These are phyloP conservation scores for Umbilicus rupestris DNA, from an alignment of 164 flowering plant species.

Conservation along the genomic window DNA sequence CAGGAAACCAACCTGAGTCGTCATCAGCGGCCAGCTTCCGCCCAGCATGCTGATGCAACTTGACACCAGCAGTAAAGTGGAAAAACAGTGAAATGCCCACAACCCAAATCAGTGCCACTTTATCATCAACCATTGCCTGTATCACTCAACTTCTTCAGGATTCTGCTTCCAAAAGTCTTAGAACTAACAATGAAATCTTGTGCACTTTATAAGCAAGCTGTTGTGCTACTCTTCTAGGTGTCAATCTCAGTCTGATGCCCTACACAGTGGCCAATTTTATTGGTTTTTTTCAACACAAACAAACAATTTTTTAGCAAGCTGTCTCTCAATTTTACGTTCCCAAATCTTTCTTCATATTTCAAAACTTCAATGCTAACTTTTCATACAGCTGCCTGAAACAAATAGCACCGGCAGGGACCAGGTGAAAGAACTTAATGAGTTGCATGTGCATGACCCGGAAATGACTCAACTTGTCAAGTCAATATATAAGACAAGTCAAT, in stretches of 20 bases:
- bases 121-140: too few species aligned
- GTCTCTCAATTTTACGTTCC: background rate
- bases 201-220: background rate
- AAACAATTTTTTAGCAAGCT: too few species aligned
- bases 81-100: background rate
- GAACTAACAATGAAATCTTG: background rate
- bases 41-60: background rate
- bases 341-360: background rate
- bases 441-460: background rate
- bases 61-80: background rate
- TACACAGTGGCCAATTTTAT: background rate
- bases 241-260: too few species aligned
- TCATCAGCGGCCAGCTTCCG: conserved; percentile 3
- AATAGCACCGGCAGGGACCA: too few species aligned
- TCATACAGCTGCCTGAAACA: background rate
- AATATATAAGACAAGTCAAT: background rate
- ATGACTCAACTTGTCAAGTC: background rate
- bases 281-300: background rate
- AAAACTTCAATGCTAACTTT: background rate
- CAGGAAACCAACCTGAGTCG: background rate
- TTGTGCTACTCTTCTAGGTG: background rate
- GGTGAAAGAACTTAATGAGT: background rate
- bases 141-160: background rate
- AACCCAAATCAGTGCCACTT: conserved; percentile 4
- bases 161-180: background rate